phyloP scores from a whole-genome alignment of 2,329 filamentous ascomycete species.

The Penicillium sumatraense region DNA sequence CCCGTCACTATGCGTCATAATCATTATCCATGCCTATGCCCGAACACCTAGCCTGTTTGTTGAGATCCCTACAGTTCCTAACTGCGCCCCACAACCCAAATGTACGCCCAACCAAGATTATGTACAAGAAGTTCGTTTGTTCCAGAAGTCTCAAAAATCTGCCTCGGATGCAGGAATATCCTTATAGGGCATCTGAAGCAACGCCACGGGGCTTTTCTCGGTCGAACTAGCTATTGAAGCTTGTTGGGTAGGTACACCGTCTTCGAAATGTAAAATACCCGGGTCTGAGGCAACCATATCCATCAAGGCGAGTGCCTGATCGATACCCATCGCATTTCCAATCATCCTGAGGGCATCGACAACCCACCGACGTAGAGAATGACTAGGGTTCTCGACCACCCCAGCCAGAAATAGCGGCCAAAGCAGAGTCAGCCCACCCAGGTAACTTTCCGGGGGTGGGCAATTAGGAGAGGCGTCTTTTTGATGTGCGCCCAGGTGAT shows the following conservation, averaged over 20 bases:
- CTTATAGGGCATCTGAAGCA: conserved; percentile 5
- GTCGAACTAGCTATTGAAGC: not conserved
- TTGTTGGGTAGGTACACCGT: conserved; percentile 18
- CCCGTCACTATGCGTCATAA: not conserved
- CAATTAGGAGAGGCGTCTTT: conserved; percentile 15
- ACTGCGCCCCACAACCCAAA: conserved; percentile 1
- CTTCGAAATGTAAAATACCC: conserved; percentile 29
- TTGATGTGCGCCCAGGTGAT: conserved; percentile 34
- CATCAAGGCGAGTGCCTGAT: conserved; percentile 42
- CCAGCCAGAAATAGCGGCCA: conserved; percentile 46
- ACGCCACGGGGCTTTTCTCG: not conserved
- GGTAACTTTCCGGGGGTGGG: conserved; percentile 31
- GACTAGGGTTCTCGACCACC: conserved; percentile 32
- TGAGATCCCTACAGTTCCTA: not conserved
- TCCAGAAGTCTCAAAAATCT: not conserved
- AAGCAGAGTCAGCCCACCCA: conserved; percentile 40
- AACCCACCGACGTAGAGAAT: conserved; percentile 38
- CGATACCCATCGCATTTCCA: conserved; percentile 42
- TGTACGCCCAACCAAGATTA: not conserved
- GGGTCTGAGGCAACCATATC: conserved; percentile 36
- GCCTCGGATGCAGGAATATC: conserved; percentile 4
- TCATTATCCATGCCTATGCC: not conserved
- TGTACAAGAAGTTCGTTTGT: not conserved
- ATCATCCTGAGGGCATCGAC: conserved; percentile 37
- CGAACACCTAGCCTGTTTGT: not conserved